Conservation (phyloP, 108 stramenopile genomes). For the Skeletonema tropicum region DNA sequence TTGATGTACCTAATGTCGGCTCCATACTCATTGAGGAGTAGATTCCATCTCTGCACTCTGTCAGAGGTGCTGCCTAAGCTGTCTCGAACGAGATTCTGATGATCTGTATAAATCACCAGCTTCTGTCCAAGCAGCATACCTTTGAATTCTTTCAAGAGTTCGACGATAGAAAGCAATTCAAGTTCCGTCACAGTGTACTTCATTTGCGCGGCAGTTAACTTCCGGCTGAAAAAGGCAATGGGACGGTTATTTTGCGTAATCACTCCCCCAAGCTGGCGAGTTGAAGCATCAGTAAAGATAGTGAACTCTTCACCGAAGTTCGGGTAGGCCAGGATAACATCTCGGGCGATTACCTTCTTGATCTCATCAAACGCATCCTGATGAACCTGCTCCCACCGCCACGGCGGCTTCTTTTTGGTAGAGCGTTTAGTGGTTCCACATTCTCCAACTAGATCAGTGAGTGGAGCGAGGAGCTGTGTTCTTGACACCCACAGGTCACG, state of each 20-base stretch:
- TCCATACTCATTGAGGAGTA: conserved; percentile 12
- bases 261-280: conserved; percentile 48
- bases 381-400: conserved; percentile 34
- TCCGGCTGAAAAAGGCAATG: conserved; percentile 50
- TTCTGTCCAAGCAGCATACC: conserved; percentile 49
- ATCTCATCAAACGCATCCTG: conserved; percentile 53
- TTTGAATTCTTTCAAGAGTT: conserved; percentile 57
- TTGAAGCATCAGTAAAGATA: conserved; percentile 43
- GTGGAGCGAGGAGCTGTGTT: conserved; percentile 50
- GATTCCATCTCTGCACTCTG: conserved; percentile 6
- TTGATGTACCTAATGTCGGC: conserved; percentile 22
- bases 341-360: conserved; percentile 40
- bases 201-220: conserved; percentile 42
- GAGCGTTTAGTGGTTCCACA: conserved; percentile 14
- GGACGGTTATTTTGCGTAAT: conserved; percentile 48
- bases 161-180: conserved; percentile 56
- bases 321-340: conserved; percentile 52
- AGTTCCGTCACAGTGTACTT: conserved; percentile 44
- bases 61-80: conserved; percentile 10
- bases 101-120: conserved; percentile 20
- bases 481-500: conserved; percentile 52
- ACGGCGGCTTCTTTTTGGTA: conserved; percentile 13
- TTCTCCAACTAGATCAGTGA: conserved; percentile 32
- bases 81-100: conserved; percentile 9
- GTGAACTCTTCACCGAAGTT: conserved; percentile 40